Conservation (phyloP, 164 flowering plant genomes). For the Liquidambar formosana region DNA sequence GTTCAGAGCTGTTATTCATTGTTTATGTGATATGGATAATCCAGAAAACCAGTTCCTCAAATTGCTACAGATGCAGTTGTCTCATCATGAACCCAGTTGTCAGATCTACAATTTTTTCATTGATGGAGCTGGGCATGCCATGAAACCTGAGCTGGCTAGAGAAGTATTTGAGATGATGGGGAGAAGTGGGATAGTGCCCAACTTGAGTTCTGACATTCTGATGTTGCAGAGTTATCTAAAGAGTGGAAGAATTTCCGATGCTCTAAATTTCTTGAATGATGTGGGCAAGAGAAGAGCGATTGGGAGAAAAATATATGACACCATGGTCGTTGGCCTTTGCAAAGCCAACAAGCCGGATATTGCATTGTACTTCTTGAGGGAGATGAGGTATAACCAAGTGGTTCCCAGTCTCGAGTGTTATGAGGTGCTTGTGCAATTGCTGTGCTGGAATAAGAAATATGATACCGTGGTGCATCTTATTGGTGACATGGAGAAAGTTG, state of each 20-base stretch:
- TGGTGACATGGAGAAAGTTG: constrained; percentile 40
- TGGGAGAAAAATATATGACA: constrained; percentile 38
- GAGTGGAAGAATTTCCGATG: constrained; percentile 46
- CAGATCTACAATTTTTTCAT: constrained; percentile 54
- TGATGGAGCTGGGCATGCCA: constrained; percentile 70
- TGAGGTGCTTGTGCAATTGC: constrained; percentile 55
- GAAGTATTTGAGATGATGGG: constrained; percentile 60
- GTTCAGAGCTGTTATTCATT: constrained; percentile 47
- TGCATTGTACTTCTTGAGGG: constrained; percentile 38
- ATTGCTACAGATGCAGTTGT: constrained; percentile 58
- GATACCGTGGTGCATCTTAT: constrained; percentile 42
- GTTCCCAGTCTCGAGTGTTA: constrained; percentile 61
- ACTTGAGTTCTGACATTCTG: constrained; percentile 37
- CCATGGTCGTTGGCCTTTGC: constrained; percentile 67
- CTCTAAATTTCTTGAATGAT: constrained; percentile 48
- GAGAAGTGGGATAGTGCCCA: constrained; percentile 45
- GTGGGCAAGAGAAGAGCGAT: constrained; percentile 24
- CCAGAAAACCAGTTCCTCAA: constrained; percentile 42
- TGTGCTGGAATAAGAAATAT: constrained; percentile 41
- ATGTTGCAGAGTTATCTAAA: constrained; percentile 61
- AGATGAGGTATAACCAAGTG: constrained; percentile 36
- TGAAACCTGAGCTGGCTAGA: constrained; percentile 57
- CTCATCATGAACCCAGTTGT: constrained; percentile 19
- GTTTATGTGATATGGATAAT: constrained; percentile 43
- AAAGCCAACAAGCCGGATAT: constrained; percentile 36